A percentile compares a stretch with the other conserved stretches of the same genome.
Conservation (phyloP, 1,139 yeast genomes). For the Candida mesenterica region DNA sequence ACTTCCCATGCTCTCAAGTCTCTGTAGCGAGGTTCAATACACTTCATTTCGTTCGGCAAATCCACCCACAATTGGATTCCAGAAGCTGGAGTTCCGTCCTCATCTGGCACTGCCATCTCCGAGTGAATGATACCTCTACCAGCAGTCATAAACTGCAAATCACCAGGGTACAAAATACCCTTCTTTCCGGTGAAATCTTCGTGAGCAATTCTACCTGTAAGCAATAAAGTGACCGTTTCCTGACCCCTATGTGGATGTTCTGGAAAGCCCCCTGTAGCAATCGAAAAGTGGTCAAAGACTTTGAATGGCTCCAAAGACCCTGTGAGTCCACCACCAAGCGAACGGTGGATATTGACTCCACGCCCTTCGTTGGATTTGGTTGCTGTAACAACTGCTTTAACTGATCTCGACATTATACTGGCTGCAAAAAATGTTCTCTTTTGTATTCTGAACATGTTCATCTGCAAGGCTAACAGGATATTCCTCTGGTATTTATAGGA, state of each 20-base stretch:
- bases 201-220: slow-evolving; percentile 79
- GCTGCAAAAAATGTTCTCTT: no score
- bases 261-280: slow-evolving; percentile 64
- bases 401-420: slow-evolving; percentile 1
- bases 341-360: neutral
- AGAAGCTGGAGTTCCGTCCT: slow-evolving; percentile 54
- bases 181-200: slow-evolving; percentile 87
- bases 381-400: neutral
- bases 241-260: slow-evolving; percentile 94
- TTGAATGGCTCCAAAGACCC: slow-evolving; percentile 64
- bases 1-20: slow-evolving; percentile 72
- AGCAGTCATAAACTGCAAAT: slow-evolving; percentile 93
- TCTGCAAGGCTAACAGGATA: neutral
- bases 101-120: slow-evolving; percentile 74
- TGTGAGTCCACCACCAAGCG: neutral
- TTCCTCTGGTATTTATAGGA: neutral
- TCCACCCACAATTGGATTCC: slow-evolving; percentile 95
- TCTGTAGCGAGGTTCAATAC: slow-evolving; percentile 74
- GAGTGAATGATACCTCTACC: slow-evolving; percentile 87
- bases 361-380: neutral
- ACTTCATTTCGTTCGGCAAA: slow-evolving; percentile 68
- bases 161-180: slow-evolving; percentile 81
- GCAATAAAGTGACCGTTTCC: slow-evolving; percentile 77
- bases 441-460: neutral
- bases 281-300: slow-evolving; percentile 76